Conservation (phyloP, 371 early-diverging fungal species). For the Entomophthora muscae region DNA sequence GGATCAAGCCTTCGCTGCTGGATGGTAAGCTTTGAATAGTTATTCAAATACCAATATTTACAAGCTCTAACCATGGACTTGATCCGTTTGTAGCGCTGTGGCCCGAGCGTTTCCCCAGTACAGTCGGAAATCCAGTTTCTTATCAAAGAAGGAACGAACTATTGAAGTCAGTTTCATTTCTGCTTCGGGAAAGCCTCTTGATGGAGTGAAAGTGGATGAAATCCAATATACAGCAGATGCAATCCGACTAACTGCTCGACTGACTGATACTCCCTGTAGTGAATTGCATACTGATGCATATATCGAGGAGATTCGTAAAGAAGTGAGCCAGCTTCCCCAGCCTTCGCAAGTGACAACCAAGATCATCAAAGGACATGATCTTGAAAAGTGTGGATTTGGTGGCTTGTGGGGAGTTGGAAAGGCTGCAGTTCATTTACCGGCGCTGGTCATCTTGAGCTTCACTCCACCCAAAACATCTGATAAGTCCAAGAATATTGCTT, state of each 20-base stretch:
- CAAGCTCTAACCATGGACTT: too few species aligned
- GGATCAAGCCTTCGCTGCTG: background rate
- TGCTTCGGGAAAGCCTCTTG: background rate
- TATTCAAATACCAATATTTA: too few species aligned
- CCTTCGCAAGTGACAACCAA: background rate
- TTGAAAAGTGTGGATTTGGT: constrained; percentile 1
- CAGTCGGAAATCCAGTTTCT: constrained; percentile 1
- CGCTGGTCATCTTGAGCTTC: background rate
- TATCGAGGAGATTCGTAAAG: background rate
- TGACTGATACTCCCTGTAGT: constrained; percentile 3
- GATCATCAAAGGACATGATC: constrained; percentile 3
- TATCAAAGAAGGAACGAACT: background rate
- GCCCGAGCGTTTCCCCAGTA: constrained; percentile 1
- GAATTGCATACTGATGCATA: constrained; percentile 3
- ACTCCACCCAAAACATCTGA: background rate
- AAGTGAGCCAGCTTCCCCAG: background rate
- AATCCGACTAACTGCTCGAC: background rate
- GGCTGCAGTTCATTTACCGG: constrained; percentile 5
- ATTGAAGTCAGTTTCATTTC: background rate
- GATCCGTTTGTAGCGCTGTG: constrained; percentile 4
- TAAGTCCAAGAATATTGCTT: constrained; percentile 1
- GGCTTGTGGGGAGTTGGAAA: constrained; percentile 7
- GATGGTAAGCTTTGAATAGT: background rate
- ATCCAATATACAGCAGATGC: background rate
- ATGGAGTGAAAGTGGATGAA: background rate